Conservation (phyloP, 2,329 filamentous ascomycete species). For the Botrytis sinoallii region DNA sequence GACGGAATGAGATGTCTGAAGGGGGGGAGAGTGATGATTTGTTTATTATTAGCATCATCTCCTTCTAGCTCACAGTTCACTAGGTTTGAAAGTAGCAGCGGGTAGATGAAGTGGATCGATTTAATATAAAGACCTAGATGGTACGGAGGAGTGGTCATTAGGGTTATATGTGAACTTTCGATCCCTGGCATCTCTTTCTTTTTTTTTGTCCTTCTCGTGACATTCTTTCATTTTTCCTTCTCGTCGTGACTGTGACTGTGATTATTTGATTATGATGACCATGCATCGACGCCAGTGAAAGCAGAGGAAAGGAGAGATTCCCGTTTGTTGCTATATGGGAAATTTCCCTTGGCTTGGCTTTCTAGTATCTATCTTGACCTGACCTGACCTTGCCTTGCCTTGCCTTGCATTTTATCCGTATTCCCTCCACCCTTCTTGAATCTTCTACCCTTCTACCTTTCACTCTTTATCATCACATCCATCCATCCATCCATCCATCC, state of each 20-base stretch:
- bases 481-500: background rate
- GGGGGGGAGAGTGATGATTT: background rate
- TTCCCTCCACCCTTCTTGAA: background rate
- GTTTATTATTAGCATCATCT: slow-evolving; percentile 4
- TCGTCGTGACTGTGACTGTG: background rate
- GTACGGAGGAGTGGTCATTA: background rate
- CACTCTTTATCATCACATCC: background rate
- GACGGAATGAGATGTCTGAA: background rate
- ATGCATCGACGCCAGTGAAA: background rate
- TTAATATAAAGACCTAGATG: background rate
- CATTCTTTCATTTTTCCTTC: background rate
- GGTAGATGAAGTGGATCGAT: background rate
- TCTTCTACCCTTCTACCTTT: background rate
- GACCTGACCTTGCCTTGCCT: too few relatives aligned
- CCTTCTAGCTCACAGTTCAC: background rate
- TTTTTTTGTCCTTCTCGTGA: background rate
- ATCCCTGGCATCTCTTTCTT: background rate
- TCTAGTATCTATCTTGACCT: background rate
- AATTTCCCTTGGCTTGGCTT: background rate
- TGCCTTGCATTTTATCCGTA: background rate
- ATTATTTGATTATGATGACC: background rate
- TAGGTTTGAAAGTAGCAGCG: background rate
- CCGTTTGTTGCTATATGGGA: background rate
- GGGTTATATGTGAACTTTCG: background rate
- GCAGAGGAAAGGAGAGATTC: background rate